Evolutionary conservation across 306 rosid species (phyloP), one percentile per base, ranked within the genome.

Genomic region (Casuarina cunninghamiana): DNA sequence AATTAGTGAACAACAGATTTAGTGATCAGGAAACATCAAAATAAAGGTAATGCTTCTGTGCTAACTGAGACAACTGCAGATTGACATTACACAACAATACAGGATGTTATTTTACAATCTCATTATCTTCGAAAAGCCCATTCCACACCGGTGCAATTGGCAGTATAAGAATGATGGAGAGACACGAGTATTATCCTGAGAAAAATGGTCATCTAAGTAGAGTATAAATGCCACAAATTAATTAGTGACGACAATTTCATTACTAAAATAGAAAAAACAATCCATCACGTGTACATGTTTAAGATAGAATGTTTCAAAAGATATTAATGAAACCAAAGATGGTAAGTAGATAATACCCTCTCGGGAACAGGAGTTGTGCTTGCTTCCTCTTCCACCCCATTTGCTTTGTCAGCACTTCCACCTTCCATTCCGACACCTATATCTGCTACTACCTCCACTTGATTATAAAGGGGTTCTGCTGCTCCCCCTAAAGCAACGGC

Each of bases 321-420:
- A 60, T 49, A 79, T 6, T 60, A 84, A 78, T 54, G 69, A 73
- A 77, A 48, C 65, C 46, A 79, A 62, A 63, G 70, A 39, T 3
- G 83, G 72, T 15, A 45, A 48, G 81, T 69, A 82, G 72, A 11
- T 44, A 16, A 76, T 93, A 93, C 98, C 98, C 91, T 87, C 76
- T 93, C 98, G 3, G 97, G 98, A 77, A 93, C 88, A 19, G 98
- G 95, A 38, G 98, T 76, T 39, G 93, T 75, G 86, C 81, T 81
- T 79, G 97, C 55, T 72, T 93, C 98, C 78, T 93, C 98, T 78
- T 93, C 97, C 46, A 90, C 95, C 72, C 53, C 97, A 58, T 75
- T 71, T 39, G 75, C 84, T 90, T 93, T 93, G 21, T 93, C 98
- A 4, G 85, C 93, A 60, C 93, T 93, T 78, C 90, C 95, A 67